Conservation (phyloP, 805 yeast genomes). For the Metschnikowia sp. region DNA sequence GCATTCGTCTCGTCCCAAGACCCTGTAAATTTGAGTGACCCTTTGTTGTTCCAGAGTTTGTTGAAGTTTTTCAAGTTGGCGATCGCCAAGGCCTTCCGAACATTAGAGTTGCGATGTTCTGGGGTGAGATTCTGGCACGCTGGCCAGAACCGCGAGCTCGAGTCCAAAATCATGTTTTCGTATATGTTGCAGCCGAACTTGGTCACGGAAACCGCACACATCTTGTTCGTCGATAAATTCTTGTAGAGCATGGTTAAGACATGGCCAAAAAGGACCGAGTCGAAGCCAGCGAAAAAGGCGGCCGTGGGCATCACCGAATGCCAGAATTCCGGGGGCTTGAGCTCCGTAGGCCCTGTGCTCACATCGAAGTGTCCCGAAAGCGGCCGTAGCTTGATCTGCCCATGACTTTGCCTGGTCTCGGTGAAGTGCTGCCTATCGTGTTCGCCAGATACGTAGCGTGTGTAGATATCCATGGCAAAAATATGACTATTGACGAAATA, state of each 20-base stretch:
- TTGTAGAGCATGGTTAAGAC: constrained; percentile 50
- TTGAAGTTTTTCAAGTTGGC: constrained; percentile 67
- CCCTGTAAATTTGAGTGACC: constrained; percentile 38
- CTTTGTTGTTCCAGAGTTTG: constrained; percentile 41
- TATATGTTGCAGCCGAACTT: constrained; percentile 61
- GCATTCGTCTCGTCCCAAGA: constrained; percentile 77
- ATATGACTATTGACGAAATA: not conserved
- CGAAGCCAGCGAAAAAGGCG: constrained; percentile 52
- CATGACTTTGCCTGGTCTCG: constrained; percentile 7
- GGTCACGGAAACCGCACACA: constrained; percentile 56
- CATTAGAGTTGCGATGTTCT: constrained; percentile 50
- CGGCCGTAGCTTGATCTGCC: constrained; percentile 22
- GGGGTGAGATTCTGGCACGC: constrained; percentile 68
- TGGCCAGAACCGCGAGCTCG: constrained; percentile 65
- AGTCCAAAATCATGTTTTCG: constrained; percentile 17
- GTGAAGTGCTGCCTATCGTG: constrained; percentile 22
- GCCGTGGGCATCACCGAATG: constrained; percentile 41
- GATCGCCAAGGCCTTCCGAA: constrained; percentile 74
- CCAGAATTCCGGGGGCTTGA: constrained; percentile 31
- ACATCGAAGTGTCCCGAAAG: constrained; percentile 26
- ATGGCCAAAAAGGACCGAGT: constrained; percentile 42
- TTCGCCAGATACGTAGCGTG: constrained; percentile 37
- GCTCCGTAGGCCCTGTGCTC: not conserved
- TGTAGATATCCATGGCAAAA: constrained; percentile 33
- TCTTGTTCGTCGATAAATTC: constrained; percentile 40